Conservation (phyloP, 1,139 yeast species). For the Candida tropicalis region DNA sequence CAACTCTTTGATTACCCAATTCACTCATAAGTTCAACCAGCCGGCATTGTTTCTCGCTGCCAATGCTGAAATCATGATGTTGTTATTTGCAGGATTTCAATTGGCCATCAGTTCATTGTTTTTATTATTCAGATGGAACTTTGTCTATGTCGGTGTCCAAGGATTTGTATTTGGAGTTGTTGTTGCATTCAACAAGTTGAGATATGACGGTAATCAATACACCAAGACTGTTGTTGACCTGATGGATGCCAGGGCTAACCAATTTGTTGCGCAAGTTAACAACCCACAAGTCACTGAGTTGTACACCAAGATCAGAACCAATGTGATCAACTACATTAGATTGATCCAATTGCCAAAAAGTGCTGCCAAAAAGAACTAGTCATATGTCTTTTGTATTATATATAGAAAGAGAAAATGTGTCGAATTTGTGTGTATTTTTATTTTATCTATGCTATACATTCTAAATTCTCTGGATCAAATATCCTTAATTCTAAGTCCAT, state of each 20-base stretch:
- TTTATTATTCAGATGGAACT: constrained; percentile 28
- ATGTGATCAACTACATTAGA: not conserved
- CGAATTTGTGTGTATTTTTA: too few species aligned
- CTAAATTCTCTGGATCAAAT: constrained; percentile 13
- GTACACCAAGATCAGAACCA: constrained; percentile 8
- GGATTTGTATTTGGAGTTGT: constrained; percentile 30
- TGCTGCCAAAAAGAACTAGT: constrained; percentile 8
- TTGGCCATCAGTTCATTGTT: constrained; percentile 15
- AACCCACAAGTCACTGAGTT: constrained; percentile 21
- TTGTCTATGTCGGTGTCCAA: constrained; percentile 19
- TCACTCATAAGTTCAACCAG: constrained; percentile 46
- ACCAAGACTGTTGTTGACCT: constrained; percentile 42
- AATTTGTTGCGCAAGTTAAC: constrained; percentile 24
- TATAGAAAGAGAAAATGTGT: too few species aligned
- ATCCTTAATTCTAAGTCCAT: constrained; percentile 11
- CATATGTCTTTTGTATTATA: too few species aligned
- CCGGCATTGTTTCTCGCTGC: constrained; percentile 51
- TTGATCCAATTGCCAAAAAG: constrained; percentile 14
- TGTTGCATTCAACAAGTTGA: constrained; percentile 46
- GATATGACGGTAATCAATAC: constrained; percentile 45
- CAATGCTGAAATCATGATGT: constrained; percentile 40
- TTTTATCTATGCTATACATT: not conserved
- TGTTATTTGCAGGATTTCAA: constrained; percentile 16
- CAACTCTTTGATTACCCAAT: constrained; percentile 30
- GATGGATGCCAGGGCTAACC: constrained; percentile 39